Percentiles rank a stretch among this genome's conserved stretches.
phyloP scores from a whole-genome alignment of 306 rosid species.

The Glycine soja region DNA sequence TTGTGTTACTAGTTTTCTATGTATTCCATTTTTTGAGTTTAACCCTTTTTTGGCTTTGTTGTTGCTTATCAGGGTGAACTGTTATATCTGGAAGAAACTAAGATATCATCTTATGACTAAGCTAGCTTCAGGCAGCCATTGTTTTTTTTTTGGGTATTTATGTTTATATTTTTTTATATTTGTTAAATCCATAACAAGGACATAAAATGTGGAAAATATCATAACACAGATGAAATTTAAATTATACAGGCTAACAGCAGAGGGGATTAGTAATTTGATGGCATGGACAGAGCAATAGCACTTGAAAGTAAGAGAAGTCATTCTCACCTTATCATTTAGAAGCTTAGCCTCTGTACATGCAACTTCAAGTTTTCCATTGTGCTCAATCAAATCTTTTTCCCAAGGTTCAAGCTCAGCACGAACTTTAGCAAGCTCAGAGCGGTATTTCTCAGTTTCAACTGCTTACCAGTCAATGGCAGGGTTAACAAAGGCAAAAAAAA shows the following conservation, averaged over 20 bases:
- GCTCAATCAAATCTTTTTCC: conserved; percentile 91
- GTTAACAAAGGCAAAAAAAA: neutral
- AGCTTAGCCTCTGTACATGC: conserved; percentile 78
- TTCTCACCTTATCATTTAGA: conserved; percentile 78
- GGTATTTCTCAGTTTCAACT: conserved; percentile 87
- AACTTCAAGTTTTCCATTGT: conserved; percentile 91
- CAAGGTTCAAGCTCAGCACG: conserved; percentile 95
- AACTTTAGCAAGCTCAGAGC: conserved; percentile 80
- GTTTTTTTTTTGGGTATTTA: neutral
- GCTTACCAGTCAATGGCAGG: conserved; percentile 49
- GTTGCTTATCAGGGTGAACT: neutral
- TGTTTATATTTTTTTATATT: too few relatives aligned
- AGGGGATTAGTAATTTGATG: too few relatives aligned
- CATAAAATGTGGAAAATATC: too few relatives aligned
- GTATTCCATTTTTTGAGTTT: neutral
- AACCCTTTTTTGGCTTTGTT: neutral
- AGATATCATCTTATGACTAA: neutral
- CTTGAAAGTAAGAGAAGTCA: conserved; percentile 28
- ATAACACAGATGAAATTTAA: too few relatives aligned
- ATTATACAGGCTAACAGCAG: too few relatives aligned
- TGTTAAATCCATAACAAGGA: too few relatives aligned
- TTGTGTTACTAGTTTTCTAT: conserved; percentile 15
- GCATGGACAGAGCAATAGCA: conserved; percentile 2
- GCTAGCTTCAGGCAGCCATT: neutral
- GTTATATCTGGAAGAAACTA: conserved; percentile 15